These are phyloP conservation scores for Trypanosoma cruzi DNA, from an alignment of 208 protist genomes.

Conservation along the genomic window DNA sequence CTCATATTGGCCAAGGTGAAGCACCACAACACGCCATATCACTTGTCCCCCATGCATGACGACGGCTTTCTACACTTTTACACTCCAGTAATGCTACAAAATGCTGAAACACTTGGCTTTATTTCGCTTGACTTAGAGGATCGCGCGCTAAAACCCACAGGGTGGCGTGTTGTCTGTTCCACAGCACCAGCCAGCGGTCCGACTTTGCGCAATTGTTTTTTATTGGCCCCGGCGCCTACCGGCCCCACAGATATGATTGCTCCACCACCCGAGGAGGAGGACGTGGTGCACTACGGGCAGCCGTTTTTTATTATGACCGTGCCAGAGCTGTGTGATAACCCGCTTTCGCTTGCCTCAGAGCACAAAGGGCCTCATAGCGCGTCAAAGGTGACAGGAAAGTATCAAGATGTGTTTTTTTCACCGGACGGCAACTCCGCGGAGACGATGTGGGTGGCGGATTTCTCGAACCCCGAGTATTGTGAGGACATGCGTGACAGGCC, in stretches of 20 bases:
- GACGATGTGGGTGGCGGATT: slow-evolving; percentile 80
- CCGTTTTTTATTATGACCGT: slow-evolving; percentile 87
- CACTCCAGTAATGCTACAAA: slow-evolving; percentile 83
- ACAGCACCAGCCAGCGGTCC: slow-evolving; percentile 56
- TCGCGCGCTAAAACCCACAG: slow-evolving; percentile 40
- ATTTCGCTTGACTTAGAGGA: slow-evolving; percentile 89
- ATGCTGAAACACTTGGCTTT: slow-evolving; percentile 69
- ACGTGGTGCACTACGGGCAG: slow-evolving; percentile 91
- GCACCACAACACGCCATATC: slow-evolving; percentile 80
- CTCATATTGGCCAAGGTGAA: slow-evolving; percentile 71
- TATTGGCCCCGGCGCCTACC: slow-evolving; percentile 70
- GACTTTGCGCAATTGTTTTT: slow-evolving; percentile 67
- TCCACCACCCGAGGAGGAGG: slow-evolving; percentile 70
- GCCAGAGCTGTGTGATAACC: slow-evolving; percentile 62
- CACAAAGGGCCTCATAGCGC: slow-evolving; percentile 54
- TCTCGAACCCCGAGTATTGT: slow-evolving; percentile 71
- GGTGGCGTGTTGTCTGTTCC: slow-evolving; percentile 70
- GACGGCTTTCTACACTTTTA: slow-evolving; percentile 85
- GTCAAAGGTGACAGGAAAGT: slow-evolving; percentile 65
- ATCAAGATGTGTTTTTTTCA: slow-evolving; percentile 85
- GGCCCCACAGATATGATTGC: slow-evolving; percentile 72
- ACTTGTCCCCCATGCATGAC: slow-evolving; percentile 40
- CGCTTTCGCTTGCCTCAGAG: slow-evolving; percentile 81
- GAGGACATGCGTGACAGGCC: slow-evolving; percentile 89
- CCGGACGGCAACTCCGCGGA: slow-evolving; percentile 66